Evolutionary conservation across 768 basidiomycete species (phyloP).

Genomic region (Postia placenta): DNA sequence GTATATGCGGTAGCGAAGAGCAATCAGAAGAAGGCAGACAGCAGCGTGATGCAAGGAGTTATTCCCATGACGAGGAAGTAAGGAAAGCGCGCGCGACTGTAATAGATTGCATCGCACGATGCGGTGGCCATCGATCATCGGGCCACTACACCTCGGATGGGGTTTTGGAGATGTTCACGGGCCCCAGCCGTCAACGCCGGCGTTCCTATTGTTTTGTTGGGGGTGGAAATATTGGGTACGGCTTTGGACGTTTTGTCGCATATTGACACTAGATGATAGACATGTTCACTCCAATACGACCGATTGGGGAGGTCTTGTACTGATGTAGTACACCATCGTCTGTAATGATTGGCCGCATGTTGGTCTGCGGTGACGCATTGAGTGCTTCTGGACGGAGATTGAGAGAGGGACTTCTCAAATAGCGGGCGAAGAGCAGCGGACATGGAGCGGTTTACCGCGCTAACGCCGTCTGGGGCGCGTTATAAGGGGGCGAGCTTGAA

Average conservation of each 20-base stretch:
- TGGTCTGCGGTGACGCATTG: background rate
- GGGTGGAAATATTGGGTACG: background rate
- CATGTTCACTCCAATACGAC: background rate
- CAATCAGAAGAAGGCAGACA: conserved; percentile 79
- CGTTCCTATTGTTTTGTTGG: background rate
- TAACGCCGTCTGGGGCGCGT: conserved; percentile 2
- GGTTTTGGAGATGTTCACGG: too few relatives aligned
- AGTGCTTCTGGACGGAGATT: background rate
- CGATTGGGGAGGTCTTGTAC: background rate
- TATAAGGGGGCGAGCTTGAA: background rate
- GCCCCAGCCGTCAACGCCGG: too few relatives aligned
- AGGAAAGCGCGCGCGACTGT: conserved; percentile 13
- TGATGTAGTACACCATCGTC: background rate
- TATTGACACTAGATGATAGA: background rate
- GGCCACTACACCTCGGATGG: too few relatives aligned
- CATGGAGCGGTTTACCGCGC: conserved; percentile 1
- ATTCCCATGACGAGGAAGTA: conserved; percentile 59
- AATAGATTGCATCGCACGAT: background rate
- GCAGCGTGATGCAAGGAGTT: conserved; percentile 40
- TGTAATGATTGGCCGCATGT: background rate
- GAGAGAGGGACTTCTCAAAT: background rate
- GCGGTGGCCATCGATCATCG: conserved; percentile 1
- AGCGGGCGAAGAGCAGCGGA: background rate
- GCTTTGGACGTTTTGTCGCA: background rate
- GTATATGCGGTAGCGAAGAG: conserved; percentile 94